Evolutionary conservation across 371 early-diverging fungal species (phyloP).

Genomic region (Mucor lusitanicus): DNA sequence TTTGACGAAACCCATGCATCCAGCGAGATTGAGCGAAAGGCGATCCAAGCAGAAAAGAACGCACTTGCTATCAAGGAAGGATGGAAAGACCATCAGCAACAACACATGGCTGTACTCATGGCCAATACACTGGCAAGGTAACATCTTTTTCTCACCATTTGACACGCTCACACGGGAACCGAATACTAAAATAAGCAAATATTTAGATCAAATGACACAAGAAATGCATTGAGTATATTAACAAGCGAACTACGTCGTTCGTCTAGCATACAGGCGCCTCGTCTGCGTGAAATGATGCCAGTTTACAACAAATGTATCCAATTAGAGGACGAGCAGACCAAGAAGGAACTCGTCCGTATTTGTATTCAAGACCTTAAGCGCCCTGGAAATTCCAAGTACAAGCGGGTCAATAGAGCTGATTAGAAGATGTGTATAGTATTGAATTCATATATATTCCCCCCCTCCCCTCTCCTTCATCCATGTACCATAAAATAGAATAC

Average conservation of each 20-base stretch:
- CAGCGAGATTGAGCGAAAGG: slow-evolving; percentile 22
- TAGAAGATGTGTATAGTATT: neutral
- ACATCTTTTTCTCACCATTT: neutral
- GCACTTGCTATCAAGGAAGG: slow-evolving; percentile 29
- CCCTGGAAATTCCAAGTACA: slow-evolving; percentile 10
- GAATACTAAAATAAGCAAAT: neutral
- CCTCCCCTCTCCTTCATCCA: neutral
- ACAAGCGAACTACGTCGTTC: slow-evolving; percentile 25
- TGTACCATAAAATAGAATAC: slow-evolving; percentile 2
- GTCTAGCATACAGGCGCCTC: slow-evolving; percentile 28
- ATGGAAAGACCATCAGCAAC: slow-evolving; percentile 43
- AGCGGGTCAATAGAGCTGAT: slow-evolving; percentile 12
- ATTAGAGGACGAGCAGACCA: slow-evolving; percentile 50
- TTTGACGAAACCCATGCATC: neutral
- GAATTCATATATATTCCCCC: neutral
- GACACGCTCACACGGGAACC: neutral
- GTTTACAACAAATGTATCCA: slow-evolving; percentile 60
- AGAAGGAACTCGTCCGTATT: slow-evolving; percentile 38
- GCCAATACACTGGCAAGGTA: slow-evolving; percentile 49
- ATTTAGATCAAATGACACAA: slow-evolving; percentile 31
- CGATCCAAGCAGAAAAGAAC: slow-evolving; percentile 7
- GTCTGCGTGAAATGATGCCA: slow-evolving; percentile 46
- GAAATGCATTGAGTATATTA: slow-evolving; percentile 35
- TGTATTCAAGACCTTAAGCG: slow-evolving; percentile 28
- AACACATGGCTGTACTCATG: slow-evolving; percentile 37